phyloP scores from a whole-genome alignment of 805 yeast genomes.

The Candida verbasci region DNA sequence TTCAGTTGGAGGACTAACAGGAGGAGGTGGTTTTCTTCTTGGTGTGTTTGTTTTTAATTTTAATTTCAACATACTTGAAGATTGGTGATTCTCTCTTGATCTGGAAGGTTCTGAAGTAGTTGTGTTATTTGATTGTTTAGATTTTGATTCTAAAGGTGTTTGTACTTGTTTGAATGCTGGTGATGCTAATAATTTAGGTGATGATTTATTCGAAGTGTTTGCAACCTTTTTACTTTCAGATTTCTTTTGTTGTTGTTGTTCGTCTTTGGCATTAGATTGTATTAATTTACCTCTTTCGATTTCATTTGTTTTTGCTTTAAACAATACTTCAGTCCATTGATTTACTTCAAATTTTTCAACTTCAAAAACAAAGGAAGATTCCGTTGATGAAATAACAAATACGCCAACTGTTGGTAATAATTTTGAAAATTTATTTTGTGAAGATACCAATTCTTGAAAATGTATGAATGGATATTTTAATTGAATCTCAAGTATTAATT shows the following conservation, averaged over 20 bases:
- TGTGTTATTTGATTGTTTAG: background rate
- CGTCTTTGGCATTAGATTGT: conserved; percentile 5
- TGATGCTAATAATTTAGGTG: conserved; percentile 21
- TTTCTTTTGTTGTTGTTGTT: background rate
- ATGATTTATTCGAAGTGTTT: conserved; percentile 3
- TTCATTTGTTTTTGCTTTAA: conserved; percentile 44
- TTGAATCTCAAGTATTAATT: conserved; percentile 51
- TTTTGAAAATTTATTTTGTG: conserved; percentile 24
- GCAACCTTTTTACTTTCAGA: background rate
- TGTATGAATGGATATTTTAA: conserved; percentile 48
- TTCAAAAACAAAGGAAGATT: conserved; percentile 53
- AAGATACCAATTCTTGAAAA: conserved; percentile 55
- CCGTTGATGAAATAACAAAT: conserved; percentile 57
- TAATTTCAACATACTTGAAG: conserved; percentile 5
- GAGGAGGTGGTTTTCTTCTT: conserved; percentile 7
- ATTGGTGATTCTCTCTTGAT: conserved; percentile 1
- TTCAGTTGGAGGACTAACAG: conserved; percentile 10
- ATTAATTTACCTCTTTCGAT: conserved; percentile 38
- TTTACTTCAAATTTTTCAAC: conserved; percentile 48
- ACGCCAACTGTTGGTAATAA: conserved; percentile 37
- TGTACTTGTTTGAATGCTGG: conserved; percentile 15
- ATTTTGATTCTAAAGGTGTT: background rate
- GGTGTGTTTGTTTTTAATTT: conserved; percentile 1
- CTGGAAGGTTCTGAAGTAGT: background rate
- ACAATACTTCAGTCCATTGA: conserved; percentile 55